Conservation (phyloP, 2,329 filamentous ascomycete genomes). For the Colletotrichum siamense region DNA sequence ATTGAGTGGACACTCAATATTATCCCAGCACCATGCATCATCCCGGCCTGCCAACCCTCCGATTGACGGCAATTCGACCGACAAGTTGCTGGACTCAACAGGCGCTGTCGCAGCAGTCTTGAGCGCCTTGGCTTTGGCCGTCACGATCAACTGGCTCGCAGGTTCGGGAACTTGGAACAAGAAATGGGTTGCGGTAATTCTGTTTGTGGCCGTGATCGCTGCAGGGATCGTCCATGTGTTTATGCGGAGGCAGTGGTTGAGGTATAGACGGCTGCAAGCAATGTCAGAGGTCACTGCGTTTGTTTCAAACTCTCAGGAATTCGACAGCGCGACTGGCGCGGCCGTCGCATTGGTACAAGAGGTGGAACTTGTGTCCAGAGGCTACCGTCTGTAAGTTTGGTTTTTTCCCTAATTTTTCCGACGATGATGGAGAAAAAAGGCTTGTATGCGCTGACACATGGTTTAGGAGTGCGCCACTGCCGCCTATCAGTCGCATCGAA, state of each 20-base stretch:
- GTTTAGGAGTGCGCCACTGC: slow-evolving; percentile 80
- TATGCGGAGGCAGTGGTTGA: slow-evolving; percentile 80
- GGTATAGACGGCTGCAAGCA: slow-evolving; percentile 77
- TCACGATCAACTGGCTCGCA: slow-evolving; percentile 74
- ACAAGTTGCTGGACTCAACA: slow-evolving; percentile 40
- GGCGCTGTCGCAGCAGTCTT: slow-evolving; percentile 60
- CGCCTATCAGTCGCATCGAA: slow-evolving; percentile 91
- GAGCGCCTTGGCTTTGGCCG: slow-evolving; percentile 72
- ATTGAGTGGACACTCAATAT: slow-evolving; percentile 71
- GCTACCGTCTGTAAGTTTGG: slow-evolving; percentile 76
- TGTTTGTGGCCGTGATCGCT: slow-evolving; percentile 56
- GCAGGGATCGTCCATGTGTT: slow-evolving; percentile 72
- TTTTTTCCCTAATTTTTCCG: not conserved
- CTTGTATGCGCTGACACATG: slow-evolving; percentile 9
- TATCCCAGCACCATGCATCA: slow-evolving; percentile 40
- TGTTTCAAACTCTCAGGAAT: slow-evolving; percentile 77
- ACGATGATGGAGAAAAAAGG: not conserved
- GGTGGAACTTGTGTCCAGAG: slow-evolving; percentile 92
- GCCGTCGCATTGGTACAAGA: slow-evolving; percentile 87
- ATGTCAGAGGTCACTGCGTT: slow-evolving; percentile 72
- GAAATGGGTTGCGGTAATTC: slow-evolving; percentile 54
- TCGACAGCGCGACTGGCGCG: slow-evolving; percentile 78
- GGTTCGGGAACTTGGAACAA: slow-evolving; percentile 60
- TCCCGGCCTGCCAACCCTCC: slow-evolving; percentile 24
- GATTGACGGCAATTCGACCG: slow-evolving; percentile 32